Conservation (phyloP, 768 basidiomycete species). For the Tricholoma saponaceum region DNA sequence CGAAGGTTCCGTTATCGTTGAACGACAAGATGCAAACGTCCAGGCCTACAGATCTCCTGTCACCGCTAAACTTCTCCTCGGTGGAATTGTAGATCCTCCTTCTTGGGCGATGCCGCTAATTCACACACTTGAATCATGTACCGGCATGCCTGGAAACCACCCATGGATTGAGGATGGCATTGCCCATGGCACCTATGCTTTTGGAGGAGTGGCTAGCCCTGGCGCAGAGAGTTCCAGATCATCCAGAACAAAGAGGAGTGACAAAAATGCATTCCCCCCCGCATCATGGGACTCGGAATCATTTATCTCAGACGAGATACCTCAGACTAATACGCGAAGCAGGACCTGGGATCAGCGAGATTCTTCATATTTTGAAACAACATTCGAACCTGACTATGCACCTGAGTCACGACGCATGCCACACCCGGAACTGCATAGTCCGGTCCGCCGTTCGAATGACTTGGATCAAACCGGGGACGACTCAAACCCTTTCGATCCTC, state of each 20-base stretch:
- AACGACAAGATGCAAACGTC: slow-evolving; percentile 89
- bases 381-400: slow-evolving; percentile 41
- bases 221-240: slow-evolving; percentile 21
- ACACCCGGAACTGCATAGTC: slow-evolving; percentile 22
- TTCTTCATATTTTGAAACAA: slow-evolving; percentile 33
- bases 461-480: slow-evolving; percentile 8
- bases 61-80: slow-evolving; percentile 74
- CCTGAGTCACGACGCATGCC: slow-evolving; percentile 23
- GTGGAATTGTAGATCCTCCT: slow-evolving; percentile 70
- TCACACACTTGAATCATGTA: slow-evolving; percentile 67
- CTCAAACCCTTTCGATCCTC: not conserved
- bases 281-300: slow-evolving; percentile 61
- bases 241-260: slow-evolving; percentile 44
- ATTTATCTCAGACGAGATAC: slow-evolving; percentile 39
- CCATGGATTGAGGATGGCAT: slow-evolving; percentile 61
- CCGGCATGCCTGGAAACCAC: slow-evolving; percentile 62
- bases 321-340: slow-evolving; percentile 19
- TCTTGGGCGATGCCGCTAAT: slow-evolving; percentile 77
- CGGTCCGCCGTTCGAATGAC: slow-evolving; percentile 13
- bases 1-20: slow-evolving; percentile 88
- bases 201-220: slow-evolving; percentile 49
- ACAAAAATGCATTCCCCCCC: slow-evolving; percentile 54
- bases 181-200: slow-evolving; percentile 47
- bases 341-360: slow-evolving; percentile 30
- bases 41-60: slow-evolving; percentile 76